A percentile compares a stretch with the other conserved stretches of the same genome.
Conservation (phyloP, 148 eudicot genomes). For the Polygonum maritimum region DNA sequence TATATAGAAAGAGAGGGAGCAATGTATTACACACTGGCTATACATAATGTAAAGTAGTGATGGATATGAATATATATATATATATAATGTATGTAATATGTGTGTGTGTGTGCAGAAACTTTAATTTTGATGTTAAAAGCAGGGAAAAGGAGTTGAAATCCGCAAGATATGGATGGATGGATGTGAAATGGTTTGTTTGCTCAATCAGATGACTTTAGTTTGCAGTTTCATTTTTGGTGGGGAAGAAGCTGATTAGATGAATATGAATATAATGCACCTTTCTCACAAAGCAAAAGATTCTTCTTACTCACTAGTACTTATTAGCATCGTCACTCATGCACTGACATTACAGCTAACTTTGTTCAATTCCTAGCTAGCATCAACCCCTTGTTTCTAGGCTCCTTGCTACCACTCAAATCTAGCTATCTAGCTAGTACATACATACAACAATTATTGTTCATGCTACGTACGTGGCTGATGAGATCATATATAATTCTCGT, state of each 20-base stretch:
- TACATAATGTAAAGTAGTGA: neutral
- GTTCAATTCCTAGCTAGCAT: neutral
- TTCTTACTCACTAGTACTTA: neutral
- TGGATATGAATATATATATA: no score
- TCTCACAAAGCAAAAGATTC: neutral
- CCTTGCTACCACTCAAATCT: neutral
- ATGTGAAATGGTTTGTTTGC: neutral
- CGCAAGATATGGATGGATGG: neutral
- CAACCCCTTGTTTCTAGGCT: neutral
- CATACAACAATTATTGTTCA: neutral
- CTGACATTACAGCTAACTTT: slow-evolving; percentile 2
- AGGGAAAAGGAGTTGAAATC: neutral
- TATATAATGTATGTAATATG: no score
- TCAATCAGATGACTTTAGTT: no score
- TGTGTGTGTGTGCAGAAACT: no score
- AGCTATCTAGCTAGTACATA: neutral
- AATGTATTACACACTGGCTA: neutral
- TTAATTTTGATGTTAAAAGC: neutral
- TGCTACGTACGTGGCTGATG: no score
- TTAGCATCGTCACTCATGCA: neutral
- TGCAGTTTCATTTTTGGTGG: no score
- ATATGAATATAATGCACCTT: neutral
- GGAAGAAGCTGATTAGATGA: no score
- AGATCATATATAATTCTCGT: neutral
- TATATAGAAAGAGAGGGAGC: neutral